Evolutionary conservation across 768 basidiomycete genomes (phyloP).

Genomic region (Suillus spraguei): DNA sequence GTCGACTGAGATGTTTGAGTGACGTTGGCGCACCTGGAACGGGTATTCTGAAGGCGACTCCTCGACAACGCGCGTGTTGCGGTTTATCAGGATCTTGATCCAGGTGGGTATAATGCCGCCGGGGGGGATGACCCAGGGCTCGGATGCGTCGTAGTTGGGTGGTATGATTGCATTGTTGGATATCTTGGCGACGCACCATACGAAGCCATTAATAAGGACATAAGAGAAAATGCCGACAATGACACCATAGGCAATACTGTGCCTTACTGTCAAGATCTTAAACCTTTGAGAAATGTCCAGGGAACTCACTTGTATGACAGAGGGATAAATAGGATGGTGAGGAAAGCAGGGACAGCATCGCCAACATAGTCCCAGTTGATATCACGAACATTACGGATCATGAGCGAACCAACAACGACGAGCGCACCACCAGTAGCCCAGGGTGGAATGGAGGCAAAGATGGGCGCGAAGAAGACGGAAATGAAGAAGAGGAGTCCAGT

Average conservation of each 20-base stretch:
- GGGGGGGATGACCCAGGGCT: conserved; percentile 72
- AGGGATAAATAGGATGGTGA: conserved; percentile 80
- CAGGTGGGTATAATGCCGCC: conserved; percentile 69
- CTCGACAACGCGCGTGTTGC: neutral
- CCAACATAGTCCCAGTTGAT: conserved; percentile 92
- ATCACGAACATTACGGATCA: conserved; percentile 85
- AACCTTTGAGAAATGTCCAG: neutral
- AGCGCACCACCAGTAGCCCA: conserved; percentile 91
- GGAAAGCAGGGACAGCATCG: conserved; percentile 85
- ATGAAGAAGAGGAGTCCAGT: conserved; percentile 80
- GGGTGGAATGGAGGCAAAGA: conserved; percentile 83
- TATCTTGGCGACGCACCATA: conserved; percentile 56
- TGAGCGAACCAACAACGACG: conserved; percentile 84
- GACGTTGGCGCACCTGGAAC: conserved; percentile 34
- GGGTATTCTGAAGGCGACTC: conserved; percentile 28
- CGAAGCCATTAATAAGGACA: conserved; percentile 70
- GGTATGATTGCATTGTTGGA: conserved; percentile 65
- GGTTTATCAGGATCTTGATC: conserved; percentile 42
- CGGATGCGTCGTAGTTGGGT: conserved; percentile 61
- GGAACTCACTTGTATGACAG: conserved; percentile 69
- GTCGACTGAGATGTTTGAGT: conserved; percentile 35
- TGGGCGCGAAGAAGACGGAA: conserved; percentile 85
- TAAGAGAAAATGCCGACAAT: conserved; percentile 78
- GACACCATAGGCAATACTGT: conserved; percentile 86
- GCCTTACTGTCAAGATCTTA: conserved; percentile 10